A percentile compares a stretch with the other conserved stretches of the same genome.
Conservation (phyloP, 1,284 basidiomycete species). For the Moesziomyces antarcticus region DNA sequence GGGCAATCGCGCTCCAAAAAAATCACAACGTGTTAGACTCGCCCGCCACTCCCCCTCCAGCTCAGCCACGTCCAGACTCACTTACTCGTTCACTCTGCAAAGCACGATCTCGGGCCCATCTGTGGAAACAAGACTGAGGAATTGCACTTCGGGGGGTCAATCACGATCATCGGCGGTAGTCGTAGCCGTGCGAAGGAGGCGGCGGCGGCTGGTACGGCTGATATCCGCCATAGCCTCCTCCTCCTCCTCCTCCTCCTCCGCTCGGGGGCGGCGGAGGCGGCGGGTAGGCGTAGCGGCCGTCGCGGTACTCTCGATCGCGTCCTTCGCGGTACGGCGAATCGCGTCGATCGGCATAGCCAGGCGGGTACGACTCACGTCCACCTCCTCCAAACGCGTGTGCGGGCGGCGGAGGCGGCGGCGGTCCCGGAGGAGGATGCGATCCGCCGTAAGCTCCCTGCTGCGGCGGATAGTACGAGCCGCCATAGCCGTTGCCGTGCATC, state of each 20-base stretch:
- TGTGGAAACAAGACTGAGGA: too few relatives aligned
- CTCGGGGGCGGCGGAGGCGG: slow-evolving; percentile 34
- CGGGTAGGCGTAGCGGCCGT: slow-evolving; percentile 36
- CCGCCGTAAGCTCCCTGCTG: slow-evolving; percentile 14
- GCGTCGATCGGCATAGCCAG: slow-evolving; percentile 30
- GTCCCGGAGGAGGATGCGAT: slow-evolving; percentile 8
- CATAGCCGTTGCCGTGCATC: slow-evolving; percentile 44
- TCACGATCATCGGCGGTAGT: slow-evolving; percentile 36
- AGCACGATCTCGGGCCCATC: too few relatives aligned
- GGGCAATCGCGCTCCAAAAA: too few relatives aligned
- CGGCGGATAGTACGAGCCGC: slow-evolving; percentile 32
- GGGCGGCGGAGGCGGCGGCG: slow-evolving; percentile 17
- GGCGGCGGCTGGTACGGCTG: slow-evolving; percentile 28
- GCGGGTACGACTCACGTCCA: slow-evolving; percentile 33
- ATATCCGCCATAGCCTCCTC: slow-evolving; percentile 28
- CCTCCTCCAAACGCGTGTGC: slow-evolving; percentile 20
- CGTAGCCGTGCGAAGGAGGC: slow-evolving; percentile 23
- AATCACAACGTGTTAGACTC: too few relatives aligned
- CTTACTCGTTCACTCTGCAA: too few relatives aligned
- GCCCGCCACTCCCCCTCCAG: too few relatives aligned
- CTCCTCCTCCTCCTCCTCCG: slow-evolving; percentile 4
- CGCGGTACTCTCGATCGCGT: slow-evolving; percentile 39
- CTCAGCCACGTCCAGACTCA: too few relatives aligned
- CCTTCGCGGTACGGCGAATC: slow-evolving; percentile 43
- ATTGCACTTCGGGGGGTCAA: not conserved